These are phyloP conservation scores for Plicaturopsis crispa DNA, from an alignment of 768 basidiomycete genomes.

Conservation along the genomic window DNA sequence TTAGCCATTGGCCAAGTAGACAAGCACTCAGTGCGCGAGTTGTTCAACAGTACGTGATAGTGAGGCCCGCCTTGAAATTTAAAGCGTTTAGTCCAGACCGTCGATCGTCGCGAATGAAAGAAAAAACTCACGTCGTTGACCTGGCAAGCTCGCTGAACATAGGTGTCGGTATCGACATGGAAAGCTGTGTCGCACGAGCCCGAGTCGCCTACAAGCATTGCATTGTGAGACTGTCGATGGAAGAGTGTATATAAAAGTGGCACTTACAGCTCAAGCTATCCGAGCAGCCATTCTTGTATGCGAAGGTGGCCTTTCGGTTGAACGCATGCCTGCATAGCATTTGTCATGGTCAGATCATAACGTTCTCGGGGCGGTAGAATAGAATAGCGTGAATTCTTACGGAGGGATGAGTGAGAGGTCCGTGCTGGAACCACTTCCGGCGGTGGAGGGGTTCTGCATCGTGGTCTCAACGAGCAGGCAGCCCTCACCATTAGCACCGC, in stretches of 20 bases:
- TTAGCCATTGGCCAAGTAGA: too few species aligned
- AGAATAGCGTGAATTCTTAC: constrained; percentile 17
- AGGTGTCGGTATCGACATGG: constrained; percentile 23
- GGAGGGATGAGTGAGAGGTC: constrained; percentile 34
- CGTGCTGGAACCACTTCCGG: constrained; percentile 25
- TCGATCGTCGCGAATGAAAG: neutral
- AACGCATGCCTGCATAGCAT: constrained; percentile 29
- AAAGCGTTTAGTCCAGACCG: too few species aligned
- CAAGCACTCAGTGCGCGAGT: too few species aligned
- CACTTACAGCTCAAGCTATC: constrained; percentile 35
- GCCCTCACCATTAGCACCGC: constrained; percentile 30
- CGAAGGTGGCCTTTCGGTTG: constrained; percentile 32
- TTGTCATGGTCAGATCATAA: constrained; percentile 21
- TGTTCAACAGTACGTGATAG: constrained; percentile 46
- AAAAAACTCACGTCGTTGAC: constrained; percentile 22
- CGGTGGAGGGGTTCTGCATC: constrained; percentile 21
- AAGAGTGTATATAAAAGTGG: neutral
- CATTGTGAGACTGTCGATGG: neutral
- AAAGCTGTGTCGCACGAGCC: constrained; percentile 30
- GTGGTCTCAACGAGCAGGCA: constrained; percentile 32
- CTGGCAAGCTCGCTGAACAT: constrained; percentile 31
- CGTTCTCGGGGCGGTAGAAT: constrained; percentile 2
- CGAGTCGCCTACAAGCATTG: constrained; percentile 21
- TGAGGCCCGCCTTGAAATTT: constrained; percentile 31
- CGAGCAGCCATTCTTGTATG: constrained; percentile 32